Conservation (phyloP, 306 rosid species). For the Crotalaria pallida region DNA sequence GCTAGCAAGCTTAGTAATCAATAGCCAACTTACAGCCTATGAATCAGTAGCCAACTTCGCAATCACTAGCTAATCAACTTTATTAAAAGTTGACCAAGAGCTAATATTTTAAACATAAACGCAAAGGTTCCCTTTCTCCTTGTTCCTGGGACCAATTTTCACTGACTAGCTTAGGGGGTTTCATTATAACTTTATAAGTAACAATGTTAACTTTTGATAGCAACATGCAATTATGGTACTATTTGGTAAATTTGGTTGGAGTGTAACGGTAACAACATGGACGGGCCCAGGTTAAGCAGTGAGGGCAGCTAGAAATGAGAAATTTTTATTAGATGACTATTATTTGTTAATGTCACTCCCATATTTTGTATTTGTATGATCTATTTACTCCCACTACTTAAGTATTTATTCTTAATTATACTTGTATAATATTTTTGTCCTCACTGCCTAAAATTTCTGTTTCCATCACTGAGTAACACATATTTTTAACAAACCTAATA, state of each 20-base stretch:
- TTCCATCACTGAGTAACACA: too few relatives aligned
- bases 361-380: too few relatives aligned
- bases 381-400: too few relatives aligned
- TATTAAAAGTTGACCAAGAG: neutral
- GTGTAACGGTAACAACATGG: too few relatives aligned
- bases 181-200: neutral
- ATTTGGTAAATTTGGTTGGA: neutral
- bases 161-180: neutral
- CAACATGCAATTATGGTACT: neutral
- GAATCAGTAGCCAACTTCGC: neutral
- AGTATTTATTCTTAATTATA: too few relatives aligned
- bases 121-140: neutral
- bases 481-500: too few relatives aligned
- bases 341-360: too few relatives aligned
- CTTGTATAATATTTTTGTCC: too few relatives aligned
- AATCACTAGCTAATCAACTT: neutral
- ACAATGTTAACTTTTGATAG: neutral
- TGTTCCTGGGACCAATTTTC: neutral
- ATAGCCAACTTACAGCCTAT: neutral
- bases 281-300: too few relatives aligned
- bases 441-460: too few relatives aligned
- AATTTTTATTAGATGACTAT: too few relatives aligned
- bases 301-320: too few relatives aligned
- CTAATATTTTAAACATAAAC: neutral
- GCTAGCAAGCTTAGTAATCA: neutral